Percentiles rank a stretch among this genome's conserved stretches.
Evolutionary conservation across 2,329 filamentous ascomycete species (phyloP).

Genomic region (Annulohypoxylon truncatum): DNA sequence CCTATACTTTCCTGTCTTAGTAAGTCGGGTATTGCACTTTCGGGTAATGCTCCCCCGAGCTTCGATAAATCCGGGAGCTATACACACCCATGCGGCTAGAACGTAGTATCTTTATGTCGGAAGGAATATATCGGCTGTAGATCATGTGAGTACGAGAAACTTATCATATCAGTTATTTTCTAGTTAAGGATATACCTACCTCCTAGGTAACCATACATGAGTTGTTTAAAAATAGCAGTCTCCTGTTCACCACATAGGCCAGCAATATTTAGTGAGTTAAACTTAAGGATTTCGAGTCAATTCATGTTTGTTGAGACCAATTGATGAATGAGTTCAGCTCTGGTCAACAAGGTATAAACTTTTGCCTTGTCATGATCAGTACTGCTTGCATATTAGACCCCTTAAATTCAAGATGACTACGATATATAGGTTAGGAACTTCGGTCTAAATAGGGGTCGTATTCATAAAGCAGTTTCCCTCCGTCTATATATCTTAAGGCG

Average conservation of each 20-base stretch:
- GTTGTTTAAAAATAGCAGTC: neutral
- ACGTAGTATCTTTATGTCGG: constrained; percentile 8
- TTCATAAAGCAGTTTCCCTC: neutral
- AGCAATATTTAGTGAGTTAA: neutral
- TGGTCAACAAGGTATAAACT: neutral
- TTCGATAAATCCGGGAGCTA: neutral
- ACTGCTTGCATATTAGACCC: neutral
- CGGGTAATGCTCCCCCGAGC: constrained; percentile 29
- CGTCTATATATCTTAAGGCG: neutral
- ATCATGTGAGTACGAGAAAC: neutral
- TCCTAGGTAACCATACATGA: neutral
- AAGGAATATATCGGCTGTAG: constrained; percentile 7
- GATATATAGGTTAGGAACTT: neutral
- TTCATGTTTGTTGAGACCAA: neutral
- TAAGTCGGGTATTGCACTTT: constrained; percentile 36
- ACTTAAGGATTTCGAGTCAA: neutral
- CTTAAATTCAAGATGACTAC: neutral
- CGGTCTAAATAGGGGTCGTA: neutral
- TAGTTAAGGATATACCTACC: neutral
- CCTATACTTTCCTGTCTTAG: constrained; percentile 20
- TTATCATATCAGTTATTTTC: constrained; percentile 7
- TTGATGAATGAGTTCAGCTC: neutral
- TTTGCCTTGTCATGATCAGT: neutral
- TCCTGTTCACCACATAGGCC: neutral
- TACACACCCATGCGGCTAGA: neutral